These are phyloP conservation scores for Yarrowia osloensis DNA, from an alignment of 805 yeast genomes.

Conservation along the genomic window DNA sequence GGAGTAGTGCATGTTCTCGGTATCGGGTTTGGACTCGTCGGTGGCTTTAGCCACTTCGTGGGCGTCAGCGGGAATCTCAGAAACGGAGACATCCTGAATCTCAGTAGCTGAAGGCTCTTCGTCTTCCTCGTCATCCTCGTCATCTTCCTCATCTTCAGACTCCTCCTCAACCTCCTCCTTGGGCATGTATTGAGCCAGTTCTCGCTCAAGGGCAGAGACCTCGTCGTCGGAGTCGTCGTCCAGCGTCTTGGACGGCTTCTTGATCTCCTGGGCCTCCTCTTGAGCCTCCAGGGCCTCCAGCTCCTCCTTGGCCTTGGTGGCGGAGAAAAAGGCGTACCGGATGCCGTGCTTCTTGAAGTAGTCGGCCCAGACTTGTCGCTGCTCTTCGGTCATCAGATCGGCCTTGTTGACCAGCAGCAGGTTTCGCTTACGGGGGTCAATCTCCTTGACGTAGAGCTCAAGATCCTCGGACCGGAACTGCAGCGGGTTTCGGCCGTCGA, in stretches of 20 bases:
- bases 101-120: slow-evolving; percentile 38
- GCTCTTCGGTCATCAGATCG: slow-evolving; percentile 75
- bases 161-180: slow-evolving; percentile 36
- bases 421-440: slow-evolving; percentile 74
- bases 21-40: neutral
- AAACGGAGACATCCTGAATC: neutral
- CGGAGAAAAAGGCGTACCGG: slow-evolving; percentile 88
- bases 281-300: slow-evolving; percentile 61
- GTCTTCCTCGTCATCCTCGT: slow-evolving; percentile 38
- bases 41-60: slow-evolving; percentile 12
- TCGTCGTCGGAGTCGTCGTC: slow-evolving; percentile 33
- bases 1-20: slow-evolving; percentile 33
- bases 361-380: slow-evolving; percentile 83
- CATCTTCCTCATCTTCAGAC: slow-evolving; percentile 33
- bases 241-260: slow-evolving; percentile 35
- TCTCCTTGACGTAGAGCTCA: slow-evolving; percentile 77
- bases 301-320: slow-evolving; percentile 76
- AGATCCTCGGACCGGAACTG: slow-evolving; percentile 86
- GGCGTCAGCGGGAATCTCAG: slow-evolving; percentile 19
- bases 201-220: slow-evolving; percentile 36
- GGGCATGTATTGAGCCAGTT: slow-evolving; percentile 37
- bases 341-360: slow-evolving; percentile 72
- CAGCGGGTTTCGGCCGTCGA: slow-evolving; percentile 93
- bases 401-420: slow-evolving; percentile 89
- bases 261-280: slow-evolving; percentile 37